These are phyloP conservation scores for Populus tremula DNA, from an alignment of 345 rosid genomes.

Conservation along the genomic window DNA sequence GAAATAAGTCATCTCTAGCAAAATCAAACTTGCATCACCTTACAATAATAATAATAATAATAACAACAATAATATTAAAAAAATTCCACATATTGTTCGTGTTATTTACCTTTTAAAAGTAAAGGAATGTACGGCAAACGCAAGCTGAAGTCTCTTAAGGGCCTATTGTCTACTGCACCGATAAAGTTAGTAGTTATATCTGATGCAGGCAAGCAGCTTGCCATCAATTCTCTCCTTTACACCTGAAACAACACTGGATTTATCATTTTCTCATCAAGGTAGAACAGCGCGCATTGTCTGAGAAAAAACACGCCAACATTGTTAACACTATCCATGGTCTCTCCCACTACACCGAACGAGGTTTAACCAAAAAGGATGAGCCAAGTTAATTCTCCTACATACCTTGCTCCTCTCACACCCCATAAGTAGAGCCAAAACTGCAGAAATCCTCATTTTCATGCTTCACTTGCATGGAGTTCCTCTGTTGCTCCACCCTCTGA, in stretches of 20 bases:
- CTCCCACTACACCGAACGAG: neutral
- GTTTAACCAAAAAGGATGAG: neutral
- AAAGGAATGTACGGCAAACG: neutral
- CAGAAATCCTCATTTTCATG: conserved; percentile 31
- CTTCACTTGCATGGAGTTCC: conserved; percentile 33
- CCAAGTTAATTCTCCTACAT: neutral
- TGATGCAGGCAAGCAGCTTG: neutral
- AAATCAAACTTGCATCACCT: conserved; percentile 9
- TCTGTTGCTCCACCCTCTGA: conserved; percentile 49
- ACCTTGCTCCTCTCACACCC: conserved; percentile 20
- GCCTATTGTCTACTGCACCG: conserved; percentile 13
- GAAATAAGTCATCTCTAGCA: neutral
- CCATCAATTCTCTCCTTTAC: conserved; percentile 8
- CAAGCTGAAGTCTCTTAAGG: conserved; percentile 1
- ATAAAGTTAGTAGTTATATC: conserved; percentile 4
- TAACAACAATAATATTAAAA: neutral
- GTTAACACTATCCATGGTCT: neutral
- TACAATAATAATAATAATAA: neutral
- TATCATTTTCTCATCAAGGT: neutral
- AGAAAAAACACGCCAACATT: neutral
- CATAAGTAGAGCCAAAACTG: conserved; percentile 25
- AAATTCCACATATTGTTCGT: neutral
- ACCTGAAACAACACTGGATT: conserved; percentile 19
- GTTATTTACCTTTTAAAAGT: conserved; percentile 12
- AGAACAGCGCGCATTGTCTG: neutral